phyloP scores from a whole-genome alignment of 1,284 basidiomycete species.

The Irpex lacteus region DNA sequence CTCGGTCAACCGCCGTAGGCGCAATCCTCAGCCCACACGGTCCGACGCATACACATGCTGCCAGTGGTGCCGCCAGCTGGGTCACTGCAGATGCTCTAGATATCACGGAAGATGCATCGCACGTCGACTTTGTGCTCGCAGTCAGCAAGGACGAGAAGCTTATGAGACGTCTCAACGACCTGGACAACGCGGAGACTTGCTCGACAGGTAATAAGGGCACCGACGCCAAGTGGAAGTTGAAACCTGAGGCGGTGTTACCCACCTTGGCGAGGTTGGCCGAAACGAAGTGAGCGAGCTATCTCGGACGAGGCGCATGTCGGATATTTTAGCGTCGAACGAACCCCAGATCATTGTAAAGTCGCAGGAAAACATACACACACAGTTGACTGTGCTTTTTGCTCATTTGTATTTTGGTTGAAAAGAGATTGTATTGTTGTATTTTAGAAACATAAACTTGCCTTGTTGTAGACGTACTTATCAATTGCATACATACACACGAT shows the following conservation, averaged over 20 bases:
- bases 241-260: slow-evolving; percentile 37
- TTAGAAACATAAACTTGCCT: neutral
- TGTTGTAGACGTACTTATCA: neutral
- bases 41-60: slow-evolving; percentile 50
- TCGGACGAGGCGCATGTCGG: neutral
- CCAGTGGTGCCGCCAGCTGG: slow-evolving; percentile 35
- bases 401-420: neutral
- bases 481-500: no score
- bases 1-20: slow-evolving; percentile 76
- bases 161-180: slow-evolving; percentile 67
- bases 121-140: slow-evolving; percentile 63
- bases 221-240: slow-evolving; percentile 71
- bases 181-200: slow-evolving; percentile 70
- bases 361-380: neutral
- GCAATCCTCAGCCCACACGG: slow-evolving; percentile 70
- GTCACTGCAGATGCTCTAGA: slow-evolving; percentile 29
- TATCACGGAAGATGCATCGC: slow-evolving; percentile 33
- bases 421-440: neutral
- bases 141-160: slow-evolving; percentile 75
- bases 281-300: slow-evolving; percentile 21
- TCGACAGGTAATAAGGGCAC: slow-evolving; percentile 68
- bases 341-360: no score
- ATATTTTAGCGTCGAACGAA: no score
- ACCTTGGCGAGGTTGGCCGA: slow-evolving; percentile 40
- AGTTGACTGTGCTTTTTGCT: neutral